Percentiles rank a stretch among this genome's conserved stretches.
Conservation (phyloP, 2,329 filamentous ascomycete genomes). For the Fusarium illudens region DNA sequence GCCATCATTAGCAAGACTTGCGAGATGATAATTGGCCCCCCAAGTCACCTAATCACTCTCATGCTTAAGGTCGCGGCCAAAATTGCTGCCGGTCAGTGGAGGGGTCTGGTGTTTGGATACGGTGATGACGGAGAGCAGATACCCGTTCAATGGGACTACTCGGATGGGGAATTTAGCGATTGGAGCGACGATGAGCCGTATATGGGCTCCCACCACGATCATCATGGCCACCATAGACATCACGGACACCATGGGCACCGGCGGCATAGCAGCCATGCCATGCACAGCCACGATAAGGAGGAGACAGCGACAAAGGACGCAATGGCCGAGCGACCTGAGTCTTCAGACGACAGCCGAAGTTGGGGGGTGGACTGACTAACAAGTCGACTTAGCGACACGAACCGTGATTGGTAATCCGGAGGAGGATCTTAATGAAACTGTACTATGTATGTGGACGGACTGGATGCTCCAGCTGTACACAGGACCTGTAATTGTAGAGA, state of each 20-base stretch:
- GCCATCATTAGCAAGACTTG: constrained; percentile 80
- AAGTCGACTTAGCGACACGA: background rate
- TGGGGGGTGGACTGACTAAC: constrained; percentile 37
- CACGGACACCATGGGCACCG: constrained; percentile 14
- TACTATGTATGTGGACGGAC: background rate
- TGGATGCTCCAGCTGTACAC: background rate
- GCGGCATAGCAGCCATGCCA: background rate
- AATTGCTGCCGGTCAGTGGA: constrained; percentile 72
- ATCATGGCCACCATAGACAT: constrained; percentile 14
- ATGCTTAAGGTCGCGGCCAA: constrained; percentile 84
- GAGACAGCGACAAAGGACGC: background rate
- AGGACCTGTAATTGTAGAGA: constrained; percentile 5
- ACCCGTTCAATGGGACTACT: constrained; percentile 69
- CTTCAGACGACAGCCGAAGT: constrained; percentile 39
- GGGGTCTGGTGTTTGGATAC: constrained; percentile 65
- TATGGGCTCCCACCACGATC: constrained; percentile 19
- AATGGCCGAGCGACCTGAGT: constrained; percentile 23
- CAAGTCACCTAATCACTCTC: constrained; percentile 77
- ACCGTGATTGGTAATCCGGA: constrained; percentile 2
- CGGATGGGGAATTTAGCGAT: constrained; percentile 63
- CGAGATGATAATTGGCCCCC: constrained; percentile 81
- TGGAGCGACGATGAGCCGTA: constrained; percentile 63
- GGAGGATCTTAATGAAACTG: background rate
- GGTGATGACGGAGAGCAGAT: constrained; percentile 63
- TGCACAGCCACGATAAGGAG: background rate